Conservation (phyloP, 768 basidiomycete species). For the Butyriboletus loyo region DNA sequence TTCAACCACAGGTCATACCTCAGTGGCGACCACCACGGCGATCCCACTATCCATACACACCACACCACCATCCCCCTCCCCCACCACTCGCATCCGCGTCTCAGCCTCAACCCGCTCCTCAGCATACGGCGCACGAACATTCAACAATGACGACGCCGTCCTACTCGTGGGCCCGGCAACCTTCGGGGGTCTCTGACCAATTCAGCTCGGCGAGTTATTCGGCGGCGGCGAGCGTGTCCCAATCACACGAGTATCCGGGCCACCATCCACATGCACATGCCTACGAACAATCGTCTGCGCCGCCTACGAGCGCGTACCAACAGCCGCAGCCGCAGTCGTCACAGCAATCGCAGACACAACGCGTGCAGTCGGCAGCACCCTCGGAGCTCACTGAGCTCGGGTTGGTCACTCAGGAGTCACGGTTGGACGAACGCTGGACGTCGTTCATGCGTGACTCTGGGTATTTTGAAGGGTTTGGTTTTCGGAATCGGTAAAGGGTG, state of each 20-base stretch:
- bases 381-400: constrained; percentile 59
- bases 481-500: constrained; percentile 18
- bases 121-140: constrained; percentile 20
- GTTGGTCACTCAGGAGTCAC: constrained; percentile 52
- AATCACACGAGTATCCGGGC: constrained; percentile 4
- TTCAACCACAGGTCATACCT: constrained; percentile 12
- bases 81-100: constrained; percentile 2
- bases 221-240: constrained; percentile 4
- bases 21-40: constrained; percentile 30
- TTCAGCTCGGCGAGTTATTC: constrained; percentile 11
- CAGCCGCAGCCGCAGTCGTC: constrained; percentile 2
- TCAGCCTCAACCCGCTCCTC: constrained; percentile 3
- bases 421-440: constrained; percentile 57
- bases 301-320: constrained; percentile 1
- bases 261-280: constrained; percentile 18
- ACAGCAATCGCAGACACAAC: constrained; percentile 3
- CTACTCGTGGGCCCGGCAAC: constrained; percentile 15
- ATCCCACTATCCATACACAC: constrained; percentile 28
- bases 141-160: constrained; percentile 11
- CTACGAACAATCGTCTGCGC: constrained; percentile 13
- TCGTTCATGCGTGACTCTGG: constrained; percentile 61
- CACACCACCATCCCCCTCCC: constrained; percentile 13
- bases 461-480: constrained; percentile 37
- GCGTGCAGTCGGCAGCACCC: constrained; percentile 17
- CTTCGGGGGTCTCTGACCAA: constrained; percentile 1